These are phyloP conservation scores for Odontarrhena argentea DNA, from an alignment of 345 rosid genomes.

Conservation along the genomic window DNA sequence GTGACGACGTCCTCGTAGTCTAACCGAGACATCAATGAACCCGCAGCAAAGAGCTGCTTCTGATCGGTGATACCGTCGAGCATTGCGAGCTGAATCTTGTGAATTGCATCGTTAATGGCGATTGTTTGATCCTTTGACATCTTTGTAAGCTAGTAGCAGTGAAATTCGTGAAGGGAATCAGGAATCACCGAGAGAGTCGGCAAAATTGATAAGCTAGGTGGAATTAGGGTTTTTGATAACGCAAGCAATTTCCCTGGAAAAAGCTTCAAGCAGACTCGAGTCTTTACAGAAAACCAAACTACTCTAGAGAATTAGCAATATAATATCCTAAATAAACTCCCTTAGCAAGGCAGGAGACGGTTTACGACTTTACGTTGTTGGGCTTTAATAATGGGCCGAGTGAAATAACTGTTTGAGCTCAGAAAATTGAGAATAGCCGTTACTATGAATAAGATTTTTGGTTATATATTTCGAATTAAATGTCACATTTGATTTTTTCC, in stretches of 20 bases:
- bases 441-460: no score
- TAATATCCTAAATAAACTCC: no score
- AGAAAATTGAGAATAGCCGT: no score
- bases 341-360: no score
- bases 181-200: background rate
- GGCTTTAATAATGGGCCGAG: no score
- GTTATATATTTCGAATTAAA: no score
- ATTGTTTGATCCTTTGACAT: slow-evolving; percentile 46
- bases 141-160: background rate
- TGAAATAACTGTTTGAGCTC: no score
- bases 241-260: background rate
- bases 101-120: slow-evolving; percentile 56
- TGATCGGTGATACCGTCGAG: slow-evolving; percentile 61
- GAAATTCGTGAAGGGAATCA: background rate
- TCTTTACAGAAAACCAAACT: background rate
- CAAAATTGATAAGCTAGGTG: background rate
- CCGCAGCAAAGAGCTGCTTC: slow-evolving; percentile 64
- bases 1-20: slow-evolving; percentile 77
- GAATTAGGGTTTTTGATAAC: slow-evolving; percentile 25
- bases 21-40: slow-evolving; percentile 55
- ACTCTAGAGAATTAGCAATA: no score
- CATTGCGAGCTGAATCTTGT: slow-evolving; percentile 62
- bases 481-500: no score
- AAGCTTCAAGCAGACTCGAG: background rate
- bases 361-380: no score